Percentiles rank a stretch among this genome's conserved stretches.
Conservation (phyloP, 2,329 filamentous ascomycete genomes). For the Bipolaris zeicola region DNA sequence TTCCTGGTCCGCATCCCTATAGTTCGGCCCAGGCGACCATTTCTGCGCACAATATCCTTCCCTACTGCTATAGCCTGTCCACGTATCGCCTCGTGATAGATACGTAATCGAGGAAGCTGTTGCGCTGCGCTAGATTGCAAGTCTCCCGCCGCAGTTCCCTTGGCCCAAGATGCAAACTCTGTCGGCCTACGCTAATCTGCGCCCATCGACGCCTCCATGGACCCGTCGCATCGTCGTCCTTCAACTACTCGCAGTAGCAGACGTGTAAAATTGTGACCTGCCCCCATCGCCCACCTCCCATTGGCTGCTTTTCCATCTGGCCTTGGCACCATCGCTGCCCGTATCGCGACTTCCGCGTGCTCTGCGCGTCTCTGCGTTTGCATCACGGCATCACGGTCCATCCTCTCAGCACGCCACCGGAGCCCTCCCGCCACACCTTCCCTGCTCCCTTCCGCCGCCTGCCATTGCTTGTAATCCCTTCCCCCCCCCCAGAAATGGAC, state of each 20-base stretch:
- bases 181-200: slow-evolving; percentile 1
- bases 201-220: background rate
- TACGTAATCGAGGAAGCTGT: background rate
- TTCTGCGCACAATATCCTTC: background rate
- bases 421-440: slow-evolving; percentile 5
- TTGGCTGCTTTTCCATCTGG: background rate
- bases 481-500: background rate
- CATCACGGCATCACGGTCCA: background rate
- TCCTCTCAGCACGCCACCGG: background rate
- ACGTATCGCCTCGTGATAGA: background rate
- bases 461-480: background rate
- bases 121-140: background rate
- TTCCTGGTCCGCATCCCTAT: slow-evolving; percentile 8
- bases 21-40: slow-evolving; percentile 1
- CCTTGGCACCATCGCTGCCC: slow-evolving; percentile 6
- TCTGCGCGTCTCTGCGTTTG: slow-evolving; percentile 2
- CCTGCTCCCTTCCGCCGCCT: slow-evolving; percentile 1
- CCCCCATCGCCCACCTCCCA: background rate
- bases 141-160: background rate
- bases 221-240: slow-evolving; percentile 1
- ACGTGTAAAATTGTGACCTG: slow-evolving; percentile 5
- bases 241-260: slow-evolving; percentile 1
- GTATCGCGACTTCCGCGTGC: slow-evolving; percentile 5
- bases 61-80: background rate
- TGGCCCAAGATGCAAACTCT: background rate